A percentile compares a stretch with the other conserved stretches of the same genome.
Conservation (phyloP, 2,329 filamentous ascomycete species). For the Raffaelea albimanens region DNA sequence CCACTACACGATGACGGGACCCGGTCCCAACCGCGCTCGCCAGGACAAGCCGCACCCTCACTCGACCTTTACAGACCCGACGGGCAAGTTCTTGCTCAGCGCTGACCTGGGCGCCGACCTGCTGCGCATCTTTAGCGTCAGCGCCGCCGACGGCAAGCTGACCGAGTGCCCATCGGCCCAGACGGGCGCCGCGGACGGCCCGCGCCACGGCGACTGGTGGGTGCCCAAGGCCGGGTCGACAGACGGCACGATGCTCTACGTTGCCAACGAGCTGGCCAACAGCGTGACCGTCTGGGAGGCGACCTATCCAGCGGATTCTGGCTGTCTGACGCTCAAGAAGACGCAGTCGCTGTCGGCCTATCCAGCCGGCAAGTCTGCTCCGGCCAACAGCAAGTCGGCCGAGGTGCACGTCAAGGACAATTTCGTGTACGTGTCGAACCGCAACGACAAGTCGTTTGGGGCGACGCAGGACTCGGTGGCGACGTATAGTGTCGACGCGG, state of each 20-base stretch:
- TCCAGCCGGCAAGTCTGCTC: constrained; percentile 29
- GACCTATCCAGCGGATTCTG: constrained; percentile 26
- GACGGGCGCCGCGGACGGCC: constrained; percentile 37
- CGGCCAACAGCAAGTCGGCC: constrained; percentile 39
- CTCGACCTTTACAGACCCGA: constrained; percentile 37
- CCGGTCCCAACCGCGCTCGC: constrained; percentile 34
- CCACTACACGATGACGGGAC: constrained; percentile 29
- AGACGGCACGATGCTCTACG: constrained; percentile 16
- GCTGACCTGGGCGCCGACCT: constrained; percentile 46
- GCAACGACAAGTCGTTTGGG: constrained; percentile 49
- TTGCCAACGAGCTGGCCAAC: constrained; percentile 38
- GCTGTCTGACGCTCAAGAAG: constrained; percentile 35
- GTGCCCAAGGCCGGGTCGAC: constrained; percentile 19
- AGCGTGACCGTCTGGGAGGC: constrained; percentile 40
- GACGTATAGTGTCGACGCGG: constrained; percentile 35
- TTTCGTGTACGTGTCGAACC: constrained; percentile 53
- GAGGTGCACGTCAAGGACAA: constrained; percentile 44
- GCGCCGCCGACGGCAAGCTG: constrained; percentile 32
- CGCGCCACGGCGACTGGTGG: constrained; percentile 44
- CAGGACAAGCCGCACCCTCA: constrained; percentile 48
- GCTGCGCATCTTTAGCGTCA: constrained; percentile 42
- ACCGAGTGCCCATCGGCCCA: constrained; percentile 33
- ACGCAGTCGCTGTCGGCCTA: constrained; percentile 38
- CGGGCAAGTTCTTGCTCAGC: constrained; percentile 37
- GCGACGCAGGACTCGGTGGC: constrained; percentile 44